Percentiles rank a stretch among this genome's conserved stretches.
Evolutionary conservation across 1,284 basidiomycete genomes (phyloP).

Genomic region (Trichosporon sp.): DNA sequence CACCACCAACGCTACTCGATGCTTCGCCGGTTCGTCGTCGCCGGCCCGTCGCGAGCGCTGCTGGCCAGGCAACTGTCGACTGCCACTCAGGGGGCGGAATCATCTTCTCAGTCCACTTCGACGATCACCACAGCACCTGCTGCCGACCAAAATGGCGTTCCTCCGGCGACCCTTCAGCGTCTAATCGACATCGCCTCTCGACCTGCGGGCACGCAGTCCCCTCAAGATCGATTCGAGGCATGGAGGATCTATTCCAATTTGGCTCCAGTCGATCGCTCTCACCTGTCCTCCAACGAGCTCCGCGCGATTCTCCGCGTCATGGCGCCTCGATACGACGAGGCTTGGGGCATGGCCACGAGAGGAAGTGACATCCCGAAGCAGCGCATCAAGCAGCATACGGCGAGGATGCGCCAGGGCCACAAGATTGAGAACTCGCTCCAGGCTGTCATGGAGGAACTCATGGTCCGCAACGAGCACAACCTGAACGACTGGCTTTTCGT

Average conservation of each 20-base stretch:
- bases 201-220: neutral
- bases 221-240: neutral
- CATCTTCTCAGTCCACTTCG: neutral
- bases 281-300: conserved; percentile 22
- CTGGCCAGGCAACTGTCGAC: conserved; percentile 23
- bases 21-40: conserved; percentile 27
- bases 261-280: conserved; percentile 19
- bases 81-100: conserved; percentile 9
- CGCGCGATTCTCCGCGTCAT: conserved; percentile 25
- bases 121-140: neutral
- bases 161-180: neutral
- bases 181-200: conserved; percentile 1
- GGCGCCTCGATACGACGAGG: conserved; percentile 28
- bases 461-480: conserved; percentile 18
- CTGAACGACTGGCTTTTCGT: conserved; percentile 30
- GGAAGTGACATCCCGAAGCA: neutral
- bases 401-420: conserved; percentile 8
- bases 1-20: conserved; percentile 17
- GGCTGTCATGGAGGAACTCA: conserved; percentile 26
- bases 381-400: conserved; percentile 3
- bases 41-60: conserved; percentile 26
- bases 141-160: neutral
- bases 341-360: conserved; percentile 9
- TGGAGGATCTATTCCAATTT: conserved; percentile 21
- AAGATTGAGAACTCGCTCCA: conserved; percentile 25